phyloP scores from a whole-genome alignment of 805 yeast genomes.

The Komagataella pseudopastoris region DNA sequence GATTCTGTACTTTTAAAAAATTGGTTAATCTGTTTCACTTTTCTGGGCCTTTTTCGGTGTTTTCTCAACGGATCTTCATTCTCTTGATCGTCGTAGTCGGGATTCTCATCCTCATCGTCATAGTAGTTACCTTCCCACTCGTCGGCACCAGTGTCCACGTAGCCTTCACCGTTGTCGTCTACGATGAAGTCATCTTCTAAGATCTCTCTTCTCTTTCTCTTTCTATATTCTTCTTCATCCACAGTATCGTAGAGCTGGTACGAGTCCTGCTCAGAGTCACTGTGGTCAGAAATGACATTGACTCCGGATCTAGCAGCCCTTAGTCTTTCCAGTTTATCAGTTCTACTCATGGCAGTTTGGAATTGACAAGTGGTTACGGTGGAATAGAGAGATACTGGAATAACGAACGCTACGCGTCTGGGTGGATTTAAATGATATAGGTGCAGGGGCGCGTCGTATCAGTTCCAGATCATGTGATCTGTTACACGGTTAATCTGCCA shows the following conservation, averaged over 20 bases:
- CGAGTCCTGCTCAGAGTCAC: slow-evolving; percentile 30
- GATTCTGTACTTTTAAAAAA: slow-evolving; percentile 31
- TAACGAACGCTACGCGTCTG: neutral
- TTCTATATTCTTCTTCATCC: slow-evolving; percentile 67
- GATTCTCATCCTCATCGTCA: slow-evolving; percentile 34
- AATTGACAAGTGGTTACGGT: neutral
- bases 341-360: slow-evolving; percentile 19
- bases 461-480: neutral
- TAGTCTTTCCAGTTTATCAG: slow-evolving; percentile 43
- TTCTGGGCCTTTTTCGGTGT: slow-evolving; percentile 20
- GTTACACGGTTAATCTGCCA: neutral
- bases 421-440: neutral
- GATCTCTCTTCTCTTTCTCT: slow-evolving; percentile 65
- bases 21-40: slow-evolving; percentile 25
- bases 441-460: neutral
- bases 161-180: slow-evolving; percentile 89
- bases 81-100: slow-evolving; percentile 15
- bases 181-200: slow-evolving; percentile 88
- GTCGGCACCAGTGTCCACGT: slow-evolving; percentile 85
- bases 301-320: slow-evolving; percentile 43
- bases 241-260: slow-evolving; percentile 65
- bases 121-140: slow-evolving; percentile 64
- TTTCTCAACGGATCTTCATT: slow-evolving; percentile 9
- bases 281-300: slow-evolving; percentile 12
- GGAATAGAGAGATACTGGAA: neutral